phyloP scores from a whole-genome alignment of 2,329 filamentous ascomycete species.

The Alternaria sp. region DNA sequence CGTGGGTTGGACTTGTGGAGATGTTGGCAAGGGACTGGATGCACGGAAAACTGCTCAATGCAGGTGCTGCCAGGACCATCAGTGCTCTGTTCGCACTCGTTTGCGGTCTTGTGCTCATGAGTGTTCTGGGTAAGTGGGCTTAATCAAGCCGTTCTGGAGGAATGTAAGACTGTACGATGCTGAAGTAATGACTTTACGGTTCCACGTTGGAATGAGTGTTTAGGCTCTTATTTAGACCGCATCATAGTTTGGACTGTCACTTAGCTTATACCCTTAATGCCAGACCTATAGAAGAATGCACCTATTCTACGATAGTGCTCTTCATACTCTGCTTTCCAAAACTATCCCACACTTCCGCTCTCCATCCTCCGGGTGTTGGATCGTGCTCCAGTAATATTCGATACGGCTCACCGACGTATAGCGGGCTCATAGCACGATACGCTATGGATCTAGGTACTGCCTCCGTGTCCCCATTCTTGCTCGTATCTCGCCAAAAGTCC shows the following conservation, averaged over 20 bases:
- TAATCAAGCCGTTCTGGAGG: constrained; percentile 34
- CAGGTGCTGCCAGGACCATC: constrained; percentile 56
- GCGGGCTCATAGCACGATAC: constrained; percentile 41
- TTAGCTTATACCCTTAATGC: not conserved
- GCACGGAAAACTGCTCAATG: constrained; percentile 56
- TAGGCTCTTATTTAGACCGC: not conserved
- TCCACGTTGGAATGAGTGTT: constrained; percentile 1
- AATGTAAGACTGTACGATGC: not conserved
- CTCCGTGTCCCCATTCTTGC: constrained; percentile 15
- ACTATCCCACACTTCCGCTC: constrained; percentile 40
- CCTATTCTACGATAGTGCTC: constrained; percentile 33
- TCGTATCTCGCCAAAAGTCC: constrained; percentile 42
- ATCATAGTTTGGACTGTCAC: not conserved
- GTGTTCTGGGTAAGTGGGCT: constrained; percentile 77
- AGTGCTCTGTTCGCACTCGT: constrained; percentile 63
- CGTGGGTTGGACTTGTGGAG: constrained; percentile 82
- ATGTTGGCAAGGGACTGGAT: constrained; percentile 82
- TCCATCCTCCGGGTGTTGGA: constrained; percentile 23
- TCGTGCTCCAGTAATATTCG: constrained; percentile 31
- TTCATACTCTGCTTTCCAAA: constrained; percentile 43
- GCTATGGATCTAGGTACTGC: constrained; percentile 33
- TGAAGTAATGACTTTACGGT: constrained; percentile 2
- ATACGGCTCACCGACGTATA: constrained; percentile 43
- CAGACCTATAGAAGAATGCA: not conserved
- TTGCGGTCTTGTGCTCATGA: constrained; percentile 71